Conservation (phyloP, 257 asterid species). For the Verbascum thapsus region DNA sequence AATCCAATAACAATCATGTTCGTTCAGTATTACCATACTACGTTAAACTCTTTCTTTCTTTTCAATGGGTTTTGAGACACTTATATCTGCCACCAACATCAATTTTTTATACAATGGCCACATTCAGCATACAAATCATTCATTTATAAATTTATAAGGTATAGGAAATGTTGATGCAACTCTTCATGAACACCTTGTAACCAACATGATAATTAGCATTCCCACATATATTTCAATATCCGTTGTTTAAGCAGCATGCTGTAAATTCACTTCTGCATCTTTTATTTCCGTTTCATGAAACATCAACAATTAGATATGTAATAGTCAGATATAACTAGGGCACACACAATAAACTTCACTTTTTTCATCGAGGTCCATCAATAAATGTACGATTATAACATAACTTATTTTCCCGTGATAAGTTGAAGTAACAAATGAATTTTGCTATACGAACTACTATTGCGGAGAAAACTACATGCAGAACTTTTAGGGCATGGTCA, state of each 20-base stretch:
- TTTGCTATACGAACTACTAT: constrained; percentile 1
- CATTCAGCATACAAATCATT: too few relatives aligned
- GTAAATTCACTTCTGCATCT: constrained; percentile 4
- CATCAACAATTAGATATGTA: constrained; percentile 3
- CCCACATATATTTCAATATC: background rate
- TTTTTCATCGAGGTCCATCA: constrained; percentile 1
- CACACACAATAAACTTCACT: background rate
- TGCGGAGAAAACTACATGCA: background rate
- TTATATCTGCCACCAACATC: too few relatives aligned
- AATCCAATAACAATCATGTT: too few relatives aligned
- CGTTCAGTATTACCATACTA: too few relatives aligned
- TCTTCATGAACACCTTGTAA: background rate
- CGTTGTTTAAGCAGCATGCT: background rate
- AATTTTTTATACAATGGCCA: too few relatives aligned
- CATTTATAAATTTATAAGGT: too few relatives aligned
- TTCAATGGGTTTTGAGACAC: too few relatives aligned
- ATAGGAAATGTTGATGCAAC: background rate
- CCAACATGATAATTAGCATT: constrained; percentile 3
- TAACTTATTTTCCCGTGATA: background rate
- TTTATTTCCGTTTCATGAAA: constrained; percentile 3
- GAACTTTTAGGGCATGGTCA: background rate
- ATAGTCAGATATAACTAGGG: background rate
- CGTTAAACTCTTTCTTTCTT: too few relatives aligned
- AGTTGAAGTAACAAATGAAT: background rate
- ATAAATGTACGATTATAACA: background rate